Base-by-base conservation (phyloP, 2,329 filamentous ascomycete species). In the Fusarium sp. region DNA sequence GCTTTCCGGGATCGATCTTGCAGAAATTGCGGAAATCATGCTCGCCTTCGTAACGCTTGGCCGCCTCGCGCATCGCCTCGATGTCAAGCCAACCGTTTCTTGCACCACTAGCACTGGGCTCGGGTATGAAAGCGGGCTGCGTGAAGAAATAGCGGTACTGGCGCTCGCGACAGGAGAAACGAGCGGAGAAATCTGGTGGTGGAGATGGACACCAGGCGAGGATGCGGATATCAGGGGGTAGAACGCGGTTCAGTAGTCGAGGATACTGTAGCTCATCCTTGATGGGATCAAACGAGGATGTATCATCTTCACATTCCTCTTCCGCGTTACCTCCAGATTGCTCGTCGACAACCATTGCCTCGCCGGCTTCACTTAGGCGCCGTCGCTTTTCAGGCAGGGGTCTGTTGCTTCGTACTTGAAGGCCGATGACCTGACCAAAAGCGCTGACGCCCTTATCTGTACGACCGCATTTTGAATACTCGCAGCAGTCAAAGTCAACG, bases 81-180 rank as follows among this genome's bases (percentile, higher is more conserved):
- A 98, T 91, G 79, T 98, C 90, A 9, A 99, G 86, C 88, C 91
- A 96, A 33, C 94, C 94, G 67, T 90, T 86, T 74, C 86, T 87
- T 52, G 70, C 69, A 74, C 71, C 67, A 71, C 53, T 39, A 23
- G 74, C 64, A 9, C 75, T 63, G 3, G 78, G 78, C 6, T 87
- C 83, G 0, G 93, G 93, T 4, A 88, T 82, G 75, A 93, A 97
- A 2, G 91, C 92, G 0, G 96, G 96, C 76, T 97, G 93, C 0
- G 96, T 98, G 82, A 99, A 99, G 83, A 97, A 98, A 80, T 99
- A 99, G 58, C 93, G 90, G 81, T 99, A 99, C 69, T 92, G 90
- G 21, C 96, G 87, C 80, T 97, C 94, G 64, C 91, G 88, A 80
- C 96, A 99, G 53, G 92, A 94, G 84, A 97, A 97, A 39, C 96